These are phyloP conservation scores for Chaetomium sp. DNA, from an alignment of 2,329 filamentous ascomycete species.

Conservation along the genomic window DNA sequence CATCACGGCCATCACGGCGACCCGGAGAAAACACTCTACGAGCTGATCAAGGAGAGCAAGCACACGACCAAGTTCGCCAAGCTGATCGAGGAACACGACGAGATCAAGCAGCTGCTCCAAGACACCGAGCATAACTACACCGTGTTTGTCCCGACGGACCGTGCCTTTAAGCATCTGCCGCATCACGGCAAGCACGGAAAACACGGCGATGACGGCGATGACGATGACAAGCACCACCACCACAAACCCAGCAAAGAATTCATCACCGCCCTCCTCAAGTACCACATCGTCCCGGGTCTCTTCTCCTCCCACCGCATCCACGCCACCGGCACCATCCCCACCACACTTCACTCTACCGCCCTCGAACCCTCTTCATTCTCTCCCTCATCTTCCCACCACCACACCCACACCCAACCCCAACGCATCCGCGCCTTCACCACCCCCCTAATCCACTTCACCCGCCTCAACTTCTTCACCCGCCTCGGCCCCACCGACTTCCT, in stretches of 20 bases:
- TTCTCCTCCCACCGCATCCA: conserved; percentile 63
- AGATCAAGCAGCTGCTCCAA: conserved; percentile 60
- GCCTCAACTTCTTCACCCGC: conserved; percentile 70
- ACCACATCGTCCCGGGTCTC: conserved; percentile 65
- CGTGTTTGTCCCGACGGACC: conserved; percentile 71
- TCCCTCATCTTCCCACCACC: background rate
- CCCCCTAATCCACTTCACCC: conserved; percentile 47
- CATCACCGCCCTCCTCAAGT: conserved; percentile 61
- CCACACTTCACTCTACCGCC: conserved; percentile 49
- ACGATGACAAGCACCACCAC: conserved; percentile 22
- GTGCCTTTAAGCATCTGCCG: conserved; percentile 62
- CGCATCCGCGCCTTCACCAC: conserved; percentile 57
- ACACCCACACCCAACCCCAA: conserved; percentile 50
- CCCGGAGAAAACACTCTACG: conserved; percentile 68
- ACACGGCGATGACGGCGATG: conserved; percentile 24
- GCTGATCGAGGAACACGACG: conserved; percentile 65
- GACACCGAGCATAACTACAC: conserved; percentile 71
- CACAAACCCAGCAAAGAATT: conserved; percentile 58
- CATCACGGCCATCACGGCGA: conserved; percentile 25
- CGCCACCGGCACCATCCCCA: conserved; percentile 66
- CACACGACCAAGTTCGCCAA: conserved; percentile 71
- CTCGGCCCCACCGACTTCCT: conserved; percentile 60
- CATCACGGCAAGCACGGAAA: background rate
- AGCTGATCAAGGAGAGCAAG: conserved; percentile 69
- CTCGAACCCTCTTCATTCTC: conserved; percentile 39